Evolutionary conservation across 1,139 yeast genomes (phyloP), one percentile per base, ranked within the genome.

Genomic region (Protomyces macrosporus): DNA sequence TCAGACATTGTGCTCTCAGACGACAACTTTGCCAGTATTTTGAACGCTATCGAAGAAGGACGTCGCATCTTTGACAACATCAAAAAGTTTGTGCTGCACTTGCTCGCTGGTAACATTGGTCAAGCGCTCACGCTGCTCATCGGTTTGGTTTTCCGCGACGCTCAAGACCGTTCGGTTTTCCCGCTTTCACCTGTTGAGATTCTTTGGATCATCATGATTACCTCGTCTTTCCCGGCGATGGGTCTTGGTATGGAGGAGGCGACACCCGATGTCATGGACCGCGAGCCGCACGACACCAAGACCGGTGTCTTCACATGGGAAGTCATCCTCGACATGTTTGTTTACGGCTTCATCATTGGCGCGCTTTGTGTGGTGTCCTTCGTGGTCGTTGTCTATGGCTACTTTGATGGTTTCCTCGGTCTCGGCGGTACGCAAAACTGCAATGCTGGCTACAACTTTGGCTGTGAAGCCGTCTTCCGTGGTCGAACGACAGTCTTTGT

Each of bases 161-260:
- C 73, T 0, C 75, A 78, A 60, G 85, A 82, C 1, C 78, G 75
- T 64, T 86, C 91, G 1, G 91, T 87, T 32, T 87, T 87, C 76
- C 91, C 93, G 40, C 78, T 87, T 65, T 82, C 90, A 0, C 91
- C 93, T 1, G 89, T 87, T 68, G 90, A 87, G 76, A 90, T 86
- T 10, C 77, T 87, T 69, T 87, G 91, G 91, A 83, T 87, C 72
- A 82, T 87, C 71, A 89, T 87, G 73, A 83, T 86, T 50, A 87
- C 93, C 1, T 84, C 90, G 3, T 85, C 90, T 69, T 86, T 87
- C 79, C 95, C 93, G 59, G 93, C 93, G 35, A 87, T 87, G 90
- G 93, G 93, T n/a, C 81, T 87, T 63, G 90, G 90, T 68, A 82
- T 85, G 68, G 90, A 87, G 74, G 78, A 75, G 65, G 91, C 90